Conservation (phyloP, 352 stramenopile species). For the Pythium myriotylum region DNA sequence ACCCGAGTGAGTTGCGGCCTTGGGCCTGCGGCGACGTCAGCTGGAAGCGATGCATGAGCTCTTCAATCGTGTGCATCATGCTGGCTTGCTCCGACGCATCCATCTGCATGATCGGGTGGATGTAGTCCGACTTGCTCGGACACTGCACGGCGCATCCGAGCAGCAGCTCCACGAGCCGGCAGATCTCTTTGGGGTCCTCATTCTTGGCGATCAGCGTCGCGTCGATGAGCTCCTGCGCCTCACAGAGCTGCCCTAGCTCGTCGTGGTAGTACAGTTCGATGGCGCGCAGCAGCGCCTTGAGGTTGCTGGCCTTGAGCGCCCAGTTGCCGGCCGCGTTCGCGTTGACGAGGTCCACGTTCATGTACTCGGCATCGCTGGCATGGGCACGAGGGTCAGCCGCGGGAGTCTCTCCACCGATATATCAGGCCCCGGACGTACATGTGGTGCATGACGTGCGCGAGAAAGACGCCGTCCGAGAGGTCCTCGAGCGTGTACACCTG, state of each 20-base stretch:
- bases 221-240: conserved; percentile 71
- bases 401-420: too few species aligned
- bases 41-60: conserved; percentile 81
- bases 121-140: conserved; percentile 80
- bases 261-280: conserved; percentile 85
- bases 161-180: conserved; percentile 72
- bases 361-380: conserved; percentile 74
- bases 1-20: conserved; percentile 52
- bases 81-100: conserved; percentile 73
- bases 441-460: conserved; percentile 83
- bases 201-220: conserved; percentile 70
- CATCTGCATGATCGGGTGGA: conserved; percentile 86
- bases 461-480: conserved; percentile 81
- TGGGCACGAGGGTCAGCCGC: neutral
- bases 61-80: conserved; percentile 86
- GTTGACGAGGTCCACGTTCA: conserved; percentile 80
- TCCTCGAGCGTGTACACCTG: conserved; percentile 49
- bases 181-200: conserved; percentile 64
- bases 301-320: conserved; percentile 79
- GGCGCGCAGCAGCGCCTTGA: conserved; percentile 75
- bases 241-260: conserved; percentile 75
- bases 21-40: conserved; percentile 45
- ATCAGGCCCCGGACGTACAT: conserved; percentile 53
- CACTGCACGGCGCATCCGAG: conserved; percentile 82
- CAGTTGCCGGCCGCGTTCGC: conserved; percentile 62